Conservation (phyloP, 2,329 filamentous ascomycete species). For the Ploettnerulaceae sp. region DNA sequence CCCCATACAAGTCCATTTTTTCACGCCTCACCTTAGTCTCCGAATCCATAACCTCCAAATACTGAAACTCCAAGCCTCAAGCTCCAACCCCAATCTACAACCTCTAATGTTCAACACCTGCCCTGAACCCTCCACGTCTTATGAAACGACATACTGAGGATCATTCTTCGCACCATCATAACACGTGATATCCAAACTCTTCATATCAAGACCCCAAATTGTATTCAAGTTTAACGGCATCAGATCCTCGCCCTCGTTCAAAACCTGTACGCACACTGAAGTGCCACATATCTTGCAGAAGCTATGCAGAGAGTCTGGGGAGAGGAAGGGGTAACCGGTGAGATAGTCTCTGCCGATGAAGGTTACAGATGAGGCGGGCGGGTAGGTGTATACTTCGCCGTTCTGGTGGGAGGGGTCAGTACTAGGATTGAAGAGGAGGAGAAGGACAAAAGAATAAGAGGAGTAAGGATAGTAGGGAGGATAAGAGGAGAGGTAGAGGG, state of each 20-base stretch:
- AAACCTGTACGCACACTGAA: conserved; percentile 17
- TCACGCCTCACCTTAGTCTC: too few relatives aligned
- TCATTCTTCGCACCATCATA: conserved; percentile 19
- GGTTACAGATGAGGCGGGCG: conserved; percentile 8
- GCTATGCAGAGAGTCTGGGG: conserved; percentile 17
- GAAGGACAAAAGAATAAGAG: neutral
- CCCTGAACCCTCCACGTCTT: too few relatives aligned
- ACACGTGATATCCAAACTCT: conserved; percentile 7
- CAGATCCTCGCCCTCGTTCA: conserved; percentile 12
- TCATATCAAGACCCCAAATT: conserved; percentile 10
- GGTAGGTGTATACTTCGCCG: conserved; percentile 24
- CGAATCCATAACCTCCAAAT: too few relatives aligned
- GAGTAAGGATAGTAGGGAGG: too few relatives aligned
- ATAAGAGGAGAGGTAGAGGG: too few relatives aligned
- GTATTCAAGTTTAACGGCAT: conserved; percentile 22
- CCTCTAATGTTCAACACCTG: too few relatives aligned
- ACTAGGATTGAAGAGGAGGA: neutral
- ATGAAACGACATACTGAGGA: conserved; percentile 12
- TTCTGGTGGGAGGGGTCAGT: conserved; percentile 14
- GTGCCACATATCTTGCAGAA: conserved; percentile 23
- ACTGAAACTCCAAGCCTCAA: too few relatives aligned
- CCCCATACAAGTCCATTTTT: too few relatives aligned
- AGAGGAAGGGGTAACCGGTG: conserved; percentile 19
- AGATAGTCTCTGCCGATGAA: conserved; percentile 14
- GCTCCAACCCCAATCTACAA: too few relatives aligned